Evolutionary conservation across 768 basidiomycete genomes (phyloP).

Genomic region (Mycena galericulata): DNA sequence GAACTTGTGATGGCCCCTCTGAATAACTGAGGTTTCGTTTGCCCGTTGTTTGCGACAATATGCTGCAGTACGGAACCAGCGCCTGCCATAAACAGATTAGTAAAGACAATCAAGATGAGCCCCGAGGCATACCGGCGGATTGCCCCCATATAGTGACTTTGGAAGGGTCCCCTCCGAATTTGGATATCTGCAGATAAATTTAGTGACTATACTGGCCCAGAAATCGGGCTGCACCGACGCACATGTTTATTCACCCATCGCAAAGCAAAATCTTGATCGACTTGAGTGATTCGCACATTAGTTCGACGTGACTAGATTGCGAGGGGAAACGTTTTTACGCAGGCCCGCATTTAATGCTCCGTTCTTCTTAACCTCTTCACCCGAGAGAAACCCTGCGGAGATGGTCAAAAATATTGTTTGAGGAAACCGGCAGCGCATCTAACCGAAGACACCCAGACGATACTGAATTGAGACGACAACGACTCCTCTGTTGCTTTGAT

Average conservation of each 20-base stretch:
- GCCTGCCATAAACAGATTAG: constrained; percentile 28
- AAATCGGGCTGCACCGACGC: neutral
- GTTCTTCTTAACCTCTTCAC: constrained; percentile 38
- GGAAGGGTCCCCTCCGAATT: too few relatives aligned
- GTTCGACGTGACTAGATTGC: too few relatives aligned
- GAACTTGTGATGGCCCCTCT: too few relatives aligned
- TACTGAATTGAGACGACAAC: constrained; percentile 14
- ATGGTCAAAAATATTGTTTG: neutral
- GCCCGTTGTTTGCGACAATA: constrained; percentile 45
- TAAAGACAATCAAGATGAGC: neutral
- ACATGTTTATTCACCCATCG: constrained; percentile 47
- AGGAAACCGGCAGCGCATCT: neutral
- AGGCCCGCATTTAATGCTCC: too few relatives aligned
- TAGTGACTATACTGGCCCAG: neutral
- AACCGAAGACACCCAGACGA: constrained; percentile 15
- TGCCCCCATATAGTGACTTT: constrained; percentile 40
- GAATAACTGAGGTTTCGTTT: constrained; percentile 47
- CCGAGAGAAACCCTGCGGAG: constrained; percentile 43
- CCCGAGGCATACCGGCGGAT: constrained; percentile 26
- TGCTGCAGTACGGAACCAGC: constrained; percentile 50
- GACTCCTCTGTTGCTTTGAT: constrained; percentile 1
- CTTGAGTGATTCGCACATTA: too few relatives aligned
- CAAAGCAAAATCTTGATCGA: constrained; percentile 43
- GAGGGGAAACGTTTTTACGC: too few relatives aligned
- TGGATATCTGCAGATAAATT: constrained; percentile 29